Evolutionary conservation across 495 filamentous ascomycete genomes (phyloP), one percentile per base, ranked within the genome.

Genomic region (Pseudoneurospora amorphoporcata): DNA sequence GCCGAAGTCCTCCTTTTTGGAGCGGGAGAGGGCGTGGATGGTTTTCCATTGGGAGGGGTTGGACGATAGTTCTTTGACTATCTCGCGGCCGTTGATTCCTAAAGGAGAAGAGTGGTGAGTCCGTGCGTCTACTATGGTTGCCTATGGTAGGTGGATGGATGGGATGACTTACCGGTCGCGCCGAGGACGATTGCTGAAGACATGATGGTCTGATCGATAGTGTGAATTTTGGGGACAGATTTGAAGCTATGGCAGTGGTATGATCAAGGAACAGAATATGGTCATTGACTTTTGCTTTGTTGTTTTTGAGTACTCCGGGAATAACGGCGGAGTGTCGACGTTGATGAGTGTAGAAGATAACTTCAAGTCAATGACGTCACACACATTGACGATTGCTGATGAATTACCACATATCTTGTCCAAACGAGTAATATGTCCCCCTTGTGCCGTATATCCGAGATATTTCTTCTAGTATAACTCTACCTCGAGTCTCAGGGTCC

Each of bases 81-180:
- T 83, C 35, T 82, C 85, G 29, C 81, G 80, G 16, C 86, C 86
- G 17, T 81, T 81, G 53, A 87, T 87, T 38, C 84, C 86, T 80
- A 23, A 12, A 10, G 39, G 40, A 69, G 14, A 23, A 53, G 32
- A 14, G 29, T 16, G 29, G 43, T 72, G 42, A 70, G 35, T 39
- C 43, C 68, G 29, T 14, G 29, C 3, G n/a, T 69, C 35, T 1
- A 16, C n/a, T 4, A 23, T 0, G 17, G 37, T 65, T 39, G 68
- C 23, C 23, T 23, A 23, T 23, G 23, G 23, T 23, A 23, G 23
- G 23, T 23, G 23, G 23, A 38, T 8, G 14, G 39, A 19, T 8
- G 29, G 14, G 29, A 14, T 47, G 2, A 43, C 70, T 71, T 42
- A 77, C 76, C 74, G 37, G 76, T 77, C 41, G 76, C 76, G 35